Percentiles rank a stretch among this genome's conserved stretches.
These are phyloP conservation scores for Glebionis coronaria DNA, from an alignment of 129 eudicot species.

Conservation along the genomic window DNA sequence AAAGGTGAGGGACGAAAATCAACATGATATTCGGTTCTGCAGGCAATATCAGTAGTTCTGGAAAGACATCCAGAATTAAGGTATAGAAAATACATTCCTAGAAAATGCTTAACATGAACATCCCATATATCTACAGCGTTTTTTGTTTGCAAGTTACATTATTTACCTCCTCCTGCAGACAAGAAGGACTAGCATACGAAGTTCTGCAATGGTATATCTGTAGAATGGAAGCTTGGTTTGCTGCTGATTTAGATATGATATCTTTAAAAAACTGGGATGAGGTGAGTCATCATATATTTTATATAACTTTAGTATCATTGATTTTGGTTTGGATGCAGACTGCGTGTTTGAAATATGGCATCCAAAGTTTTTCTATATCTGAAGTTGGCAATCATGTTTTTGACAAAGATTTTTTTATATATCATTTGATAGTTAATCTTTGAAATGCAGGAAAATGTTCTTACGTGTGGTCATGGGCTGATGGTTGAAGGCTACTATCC, in stretches of 20 bases:
- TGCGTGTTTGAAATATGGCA: no score
- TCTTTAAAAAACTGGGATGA: constrained; percentile 95
- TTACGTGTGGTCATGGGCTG: constrained; percentile 97
- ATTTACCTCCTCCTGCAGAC: constrained; percentile 37
- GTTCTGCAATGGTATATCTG: constrained; percentile 98
- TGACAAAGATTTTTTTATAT: neutral
- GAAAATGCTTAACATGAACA: no score
- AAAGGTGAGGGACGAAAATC: no score
- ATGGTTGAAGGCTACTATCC: no score
- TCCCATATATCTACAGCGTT: neutral
- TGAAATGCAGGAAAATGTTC: constrained; percentile 75
- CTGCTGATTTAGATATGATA: constrained; percentile 92
- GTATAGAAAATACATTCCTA: no score
- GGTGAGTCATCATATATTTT: constrained; percentile 30
- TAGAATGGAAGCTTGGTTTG: no score
- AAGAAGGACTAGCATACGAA: constrained; percentile 86
- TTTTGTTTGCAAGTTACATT: constrained; percentile 7
- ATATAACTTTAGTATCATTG: no score
- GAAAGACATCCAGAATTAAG: no score
- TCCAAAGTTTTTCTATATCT: no score
- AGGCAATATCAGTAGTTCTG: no score
- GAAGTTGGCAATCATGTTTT: neutral
- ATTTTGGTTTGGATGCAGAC: no score
- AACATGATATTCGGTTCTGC: no score
- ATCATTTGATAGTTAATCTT: constrained; percentile 10